A percentile compares a stretch with the other conserved stretches of the same genome.
Conservation (phyloP, 257 asterid genomes). For the Solanum ossicruentum region DNA sequence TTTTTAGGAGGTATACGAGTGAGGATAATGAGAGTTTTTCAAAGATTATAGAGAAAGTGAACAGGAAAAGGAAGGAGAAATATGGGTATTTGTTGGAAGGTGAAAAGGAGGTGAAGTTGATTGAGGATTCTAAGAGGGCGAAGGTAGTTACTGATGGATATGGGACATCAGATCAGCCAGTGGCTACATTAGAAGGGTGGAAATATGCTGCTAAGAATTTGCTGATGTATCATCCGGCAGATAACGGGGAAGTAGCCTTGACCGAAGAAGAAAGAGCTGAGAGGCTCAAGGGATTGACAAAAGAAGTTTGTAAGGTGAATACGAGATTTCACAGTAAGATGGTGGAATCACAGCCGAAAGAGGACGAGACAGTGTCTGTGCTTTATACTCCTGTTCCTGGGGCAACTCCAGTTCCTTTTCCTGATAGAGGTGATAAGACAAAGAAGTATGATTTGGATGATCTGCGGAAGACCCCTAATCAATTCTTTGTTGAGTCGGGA, state of each 20-base stretch:
- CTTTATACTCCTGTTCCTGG: conserved; percentile 69
- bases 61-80: conserved; percentile 65
- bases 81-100: conserved; percentile 63
- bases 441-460: conserved; percentile 90
- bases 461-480: conserved; percentile 66
- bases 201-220: conserved; percentile 69
- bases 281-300: conserved; percentile 68
- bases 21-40: conserved; percentile 90
- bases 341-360: conserved; percentile 34
- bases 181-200: conserved; percentile 73
- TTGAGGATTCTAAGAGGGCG: conserved; percentile 55
- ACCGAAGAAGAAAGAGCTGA: conserved; percentile 62
- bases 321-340: conserved; percentile 69
- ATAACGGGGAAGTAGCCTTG: conserved; percentile 67
- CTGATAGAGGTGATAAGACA: conserved; percentile 47
- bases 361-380: conserved; percentile 45
- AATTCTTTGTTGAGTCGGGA: conserved; percentile 55
- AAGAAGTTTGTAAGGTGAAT: conserved; percentile 57
- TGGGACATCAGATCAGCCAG: conserved; percentile 88
- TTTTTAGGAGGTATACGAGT: conserved; percentile 75
- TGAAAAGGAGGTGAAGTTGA: conserved; percentile 22
- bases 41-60: conserved; percentile 53
- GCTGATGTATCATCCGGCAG: conserved; percentile 92
- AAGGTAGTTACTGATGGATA: conserved; percentile 57
- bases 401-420: conserved; percentile 51